Conservation (phyloP, 371 early-diverging fungal species). For the Mucor circinelloides region DNA sequence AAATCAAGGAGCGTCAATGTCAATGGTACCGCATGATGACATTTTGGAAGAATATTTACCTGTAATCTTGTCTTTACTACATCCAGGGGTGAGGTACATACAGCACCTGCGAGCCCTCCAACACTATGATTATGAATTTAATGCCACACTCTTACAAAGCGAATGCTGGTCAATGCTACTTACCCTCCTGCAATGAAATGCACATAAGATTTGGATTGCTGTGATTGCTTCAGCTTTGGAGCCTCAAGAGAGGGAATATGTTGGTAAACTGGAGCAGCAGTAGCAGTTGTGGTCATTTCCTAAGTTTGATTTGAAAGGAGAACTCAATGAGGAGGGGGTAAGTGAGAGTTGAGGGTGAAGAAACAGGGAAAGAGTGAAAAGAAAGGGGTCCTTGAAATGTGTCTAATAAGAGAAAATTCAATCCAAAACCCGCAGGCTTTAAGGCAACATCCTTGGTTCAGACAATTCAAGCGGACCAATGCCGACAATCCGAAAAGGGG, state of each 20-base stretch:
- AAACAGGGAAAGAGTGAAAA: background rate
- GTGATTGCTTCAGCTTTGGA: conserved; percentile 11
- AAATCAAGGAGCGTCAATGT: background rate
- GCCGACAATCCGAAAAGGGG: background rate
- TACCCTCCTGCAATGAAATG: conserved; percentile 87
- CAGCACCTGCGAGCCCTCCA: conserved; percentile 79
- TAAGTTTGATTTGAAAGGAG: background rate
- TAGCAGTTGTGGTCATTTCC: conserved; percentile 2
- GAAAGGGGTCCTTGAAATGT: conserved; percentile 7
- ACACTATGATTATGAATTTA: conserved; percentile 30
- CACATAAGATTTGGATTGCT: conserved; percentile 44
- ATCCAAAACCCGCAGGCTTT: background rate
- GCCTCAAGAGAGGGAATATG: background rate
- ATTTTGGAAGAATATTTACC: conserved; percentile 36
- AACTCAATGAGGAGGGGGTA: background rate
- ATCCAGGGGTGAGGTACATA: conserved; percentile 87
- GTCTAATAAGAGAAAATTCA: background rate
- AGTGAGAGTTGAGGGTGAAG: background rate
- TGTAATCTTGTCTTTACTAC: conserved; percentile 91
- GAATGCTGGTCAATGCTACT: conserved; percentile 3
- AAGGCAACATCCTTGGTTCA: conserved; percentile 1
- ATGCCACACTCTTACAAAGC: background rate
- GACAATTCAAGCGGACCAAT: background rate
- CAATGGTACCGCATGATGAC: background rate
- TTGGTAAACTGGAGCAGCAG: conserved; percentile 1